Conservation (phyloP, 192 early-diverging fungal genomes). For the Thoreauomyces humboldtii region DNA sequence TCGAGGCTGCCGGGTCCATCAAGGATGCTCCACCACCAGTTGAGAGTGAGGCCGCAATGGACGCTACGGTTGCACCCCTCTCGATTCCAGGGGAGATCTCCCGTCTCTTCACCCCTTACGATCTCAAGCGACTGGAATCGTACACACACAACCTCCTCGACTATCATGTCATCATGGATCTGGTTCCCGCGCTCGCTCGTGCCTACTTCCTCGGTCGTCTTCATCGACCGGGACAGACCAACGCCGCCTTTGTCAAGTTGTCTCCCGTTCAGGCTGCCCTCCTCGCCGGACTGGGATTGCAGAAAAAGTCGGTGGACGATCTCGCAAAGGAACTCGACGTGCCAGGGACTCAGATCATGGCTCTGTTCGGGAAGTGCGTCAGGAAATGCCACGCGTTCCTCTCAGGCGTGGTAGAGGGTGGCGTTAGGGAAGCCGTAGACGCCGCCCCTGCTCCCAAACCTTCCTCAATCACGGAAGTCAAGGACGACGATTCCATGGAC, state of each 20-base stretch:
- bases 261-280: slow-evolving; percentile 86
- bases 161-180: slow-evolving; percentile 94
- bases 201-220: slow-evolving; percentile 75
- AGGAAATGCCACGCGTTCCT: slow-evolving; percentile 78
- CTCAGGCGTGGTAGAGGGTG: slow-evolving; percentile 53
- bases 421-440: slow-evolving; percentile 45
- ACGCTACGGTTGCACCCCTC: background rate
- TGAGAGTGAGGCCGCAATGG: background rate
- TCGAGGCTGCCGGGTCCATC: slow-evolving; percentile 66
- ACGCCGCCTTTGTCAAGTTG: slow-evolving; percentile 54
- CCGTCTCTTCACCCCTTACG: slow-evolving; percentile 70
- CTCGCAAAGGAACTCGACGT: slow-evolving; percentile 84
- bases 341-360: slow-evolving; percentile 82
- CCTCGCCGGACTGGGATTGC: slow-evolving; percentile 84
- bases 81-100: slow-evolving; percentile 30
- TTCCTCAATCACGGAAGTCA: slow-evolving; percentile 17
- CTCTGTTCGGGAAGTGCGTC: slow-evolving; percentile 91
- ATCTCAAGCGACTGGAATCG: slow-evolving; percentile 93
- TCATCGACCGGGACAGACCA: slow-evolving; percentile 5
- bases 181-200: slow-evolving; percentile 78
- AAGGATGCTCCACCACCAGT: background rate
- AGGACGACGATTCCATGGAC: slow-evolving; percentile 33
- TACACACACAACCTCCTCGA: slow-evolving; percentile 95
- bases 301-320: slow-evolving; percentile 88
- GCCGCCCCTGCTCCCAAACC: slow-evolving; percentile 4